Base-by-base conservation (phyloP, 495 filamentous ascomycete species). In the Parathielavia appendiculata region DNA sequence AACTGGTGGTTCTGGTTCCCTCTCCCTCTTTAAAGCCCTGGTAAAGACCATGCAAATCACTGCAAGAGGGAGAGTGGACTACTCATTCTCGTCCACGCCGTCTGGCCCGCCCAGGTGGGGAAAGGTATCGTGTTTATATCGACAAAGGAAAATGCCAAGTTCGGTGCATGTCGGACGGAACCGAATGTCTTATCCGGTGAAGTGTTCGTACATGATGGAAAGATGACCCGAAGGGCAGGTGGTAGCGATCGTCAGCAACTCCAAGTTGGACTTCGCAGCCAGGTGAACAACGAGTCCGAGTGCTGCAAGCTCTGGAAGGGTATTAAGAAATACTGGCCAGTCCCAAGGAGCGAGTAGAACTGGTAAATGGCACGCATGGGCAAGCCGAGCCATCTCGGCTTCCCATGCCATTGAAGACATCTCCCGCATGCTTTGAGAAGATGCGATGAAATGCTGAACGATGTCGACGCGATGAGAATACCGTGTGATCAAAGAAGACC, bases 81-180 rank as follows among this genome's bases (percentile, higher is more conserved):
- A 57, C 30, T 35, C 56, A 50, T 52, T 39, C 36, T 51, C 51
- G 32, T 60, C 51, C 57, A 44, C 54, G 48, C 14, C 51, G 57
- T 53, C 26, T 22, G 43, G 52, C 48, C 14, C 54, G 54, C 41
- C 30, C 32, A 32, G 41, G 41, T 30, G 26, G 49, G 23, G 30
- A 19, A 43, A 45, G 49, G 60, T 51, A 55, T 51, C 51, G 40
- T 54, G 30, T 46, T 23, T n/a, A 59, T 22, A 13, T 35, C 38
- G 45, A 67, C 56, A 64, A 58, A 62, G 54, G 55, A 64, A n/a
- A 63, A 64, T 47, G 40, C 19, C 30, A 35, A 34, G 26, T 39
- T 57, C 45, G 56, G 60, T 60, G 65, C 51, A 57, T 63, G 58
- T 61, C 60, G 63, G 63, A 64, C 59, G 51, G 62, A 60, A 40